A percentile compares a stretch with the other conserved stretches of the same genome.
Conservation (phyloP, 2,329 filamentous ascomycete species). For the Ascochyta pisi region DNA sequence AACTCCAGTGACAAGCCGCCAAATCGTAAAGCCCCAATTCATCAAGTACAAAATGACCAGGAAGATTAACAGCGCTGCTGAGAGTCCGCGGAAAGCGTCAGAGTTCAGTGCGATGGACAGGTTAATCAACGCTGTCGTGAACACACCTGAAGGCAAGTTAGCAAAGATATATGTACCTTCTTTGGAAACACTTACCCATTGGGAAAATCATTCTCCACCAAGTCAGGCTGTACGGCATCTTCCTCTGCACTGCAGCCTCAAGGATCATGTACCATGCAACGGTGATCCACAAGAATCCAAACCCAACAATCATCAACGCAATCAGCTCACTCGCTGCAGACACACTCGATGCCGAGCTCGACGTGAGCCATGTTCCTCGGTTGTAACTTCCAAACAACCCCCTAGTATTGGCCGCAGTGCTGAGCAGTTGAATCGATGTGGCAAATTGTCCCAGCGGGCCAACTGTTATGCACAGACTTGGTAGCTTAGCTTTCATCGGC, state of each 20-base stretch:
- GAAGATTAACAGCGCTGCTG: slow-evolving; percentile 20
- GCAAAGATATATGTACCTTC: background rate
- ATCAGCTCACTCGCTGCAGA: slow-evolving; percentile 16
- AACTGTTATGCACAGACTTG: slow-evolving; percentile 20
- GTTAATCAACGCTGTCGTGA: slow-evolving; percentile 24
- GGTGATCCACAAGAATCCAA: slow-evolving; percentile 25
- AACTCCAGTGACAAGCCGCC: slow-evolving; percentile 19
- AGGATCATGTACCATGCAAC: slow-evolving; percentile 24
- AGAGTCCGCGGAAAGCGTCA: slow-evolving; percentile 20
- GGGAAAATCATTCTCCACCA: slow-evolving; percentile 31
- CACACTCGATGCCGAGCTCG: slow-evolving; percentile 18
- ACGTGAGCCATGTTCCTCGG: slow-evolving; percentile 21
- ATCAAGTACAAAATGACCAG: slow-evolving; percentile 24
- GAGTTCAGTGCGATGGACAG: slow-evolving; percentile 25
- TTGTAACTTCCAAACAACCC: slow-evolving; percentile 21
- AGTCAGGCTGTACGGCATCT: slow-evolving; percentile 23
- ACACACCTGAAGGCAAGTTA: slow-evolving; percentile 15
- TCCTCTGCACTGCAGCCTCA: slow-evolving; percentile 18
- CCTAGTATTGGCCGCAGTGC: slow-evolving; percentile 20
- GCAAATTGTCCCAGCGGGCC: slow-evolving; percentile 29
- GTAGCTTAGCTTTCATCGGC: slow-evolving; percentile 19
- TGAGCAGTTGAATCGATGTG: slow-evolving; percentile 24
- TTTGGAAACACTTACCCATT: slow-evolving; percentile 13
- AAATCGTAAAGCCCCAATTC: slow-evolving; percentile 24
- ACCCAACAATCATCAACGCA: slow-evolving; percentile 21